Percentiles rank a stretch among this genome's conserved stretches.
Conservation (phyloP, 192 early-diverging fungal genomes). For the Gonapodya sp. region DNA sequence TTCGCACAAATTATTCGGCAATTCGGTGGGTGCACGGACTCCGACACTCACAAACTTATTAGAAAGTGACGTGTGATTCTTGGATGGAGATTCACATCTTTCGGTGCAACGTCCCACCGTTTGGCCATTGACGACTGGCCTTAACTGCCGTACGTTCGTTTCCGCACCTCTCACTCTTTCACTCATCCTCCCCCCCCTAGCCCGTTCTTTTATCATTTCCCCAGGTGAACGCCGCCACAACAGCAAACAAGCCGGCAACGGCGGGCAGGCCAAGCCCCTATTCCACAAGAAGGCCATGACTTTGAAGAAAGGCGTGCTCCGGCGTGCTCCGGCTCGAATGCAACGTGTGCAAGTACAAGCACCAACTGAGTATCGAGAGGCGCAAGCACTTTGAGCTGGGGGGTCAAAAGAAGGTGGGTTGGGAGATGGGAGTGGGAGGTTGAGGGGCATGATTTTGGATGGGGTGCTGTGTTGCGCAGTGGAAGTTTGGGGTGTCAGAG, state of each 20-base stretch:
- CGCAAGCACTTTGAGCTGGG: slow-evolving; percentile 99
- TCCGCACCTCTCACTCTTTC: neutral
- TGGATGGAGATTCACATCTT: neutral
- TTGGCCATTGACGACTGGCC: no score
- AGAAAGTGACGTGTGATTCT: no score
- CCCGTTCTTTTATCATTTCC: no score
- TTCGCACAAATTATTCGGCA: no score
- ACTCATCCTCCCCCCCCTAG: no score
- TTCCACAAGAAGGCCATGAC: slow-evolving; percentile 99
- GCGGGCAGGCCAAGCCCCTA: slow-evolving; percentile 99
- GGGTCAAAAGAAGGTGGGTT: slow-evolving; percentile 86
- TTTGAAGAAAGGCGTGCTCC: slow-evolving; percentile 98
- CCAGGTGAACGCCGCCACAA: slow-evolving; percentile 84
- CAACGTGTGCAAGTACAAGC: slow-evolving; percentile 97
- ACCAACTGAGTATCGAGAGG: slow-evolving; percentile 93
- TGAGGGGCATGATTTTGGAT: no score
- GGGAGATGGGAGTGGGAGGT: no score
- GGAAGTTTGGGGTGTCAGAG: no score
- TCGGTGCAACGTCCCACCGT: neutral
- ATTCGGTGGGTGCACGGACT: no score
- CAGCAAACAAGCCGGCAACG: slow-evolving; percentile 98
- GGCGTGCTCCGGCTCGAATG: slow-evolving; percentile 81
- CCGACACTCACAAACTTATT: no score
- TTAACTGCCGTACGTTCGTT: no score
- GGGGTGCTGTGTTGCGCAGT: no score